These are phyloP conservation scores for Drosera spatulata DNA, from an alignment of 179 eudicot genomes.

Conservation along the genomic window DNA sequence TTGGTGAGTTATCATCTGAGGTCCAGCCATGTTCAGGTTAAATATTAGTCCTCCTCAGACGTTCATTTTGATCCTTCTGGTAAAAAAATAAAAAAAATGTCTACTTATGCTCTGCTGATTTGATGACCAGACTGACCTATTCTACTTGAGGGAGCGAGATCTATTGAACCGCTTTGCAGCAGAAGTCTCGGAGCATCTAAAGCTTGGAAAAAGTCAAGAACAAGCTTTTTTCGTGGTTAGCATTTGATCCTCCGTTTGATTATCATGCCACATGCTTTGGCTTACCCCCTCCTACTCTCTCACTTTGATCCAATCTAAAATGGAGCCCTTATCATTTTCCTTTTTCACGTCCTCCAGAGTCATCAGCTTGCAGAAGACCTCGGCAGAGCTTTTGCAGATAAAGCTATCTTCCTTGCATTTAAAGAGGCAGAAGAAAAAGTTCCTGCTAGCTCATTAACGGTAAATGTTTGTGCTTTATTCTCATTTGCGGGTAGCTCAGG, in stretches of 20 bases:
- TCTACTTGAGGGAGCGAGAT: constrained; percentile 86
- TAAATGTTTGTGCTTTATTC: constrained; percentile 12
- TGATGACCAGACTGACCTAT: constrained; percentile 57
- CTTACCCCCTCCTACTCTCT: neutral
- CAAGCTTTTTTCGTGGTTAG: constrained; percentile 53
- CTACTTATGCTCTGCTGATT: constrained; percentile 6
- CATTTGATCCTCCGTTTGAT: neutral
- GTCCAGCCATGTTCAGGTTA: constrained; percentile 66
- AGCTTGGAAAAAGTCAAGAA: constrained; percentile 73
- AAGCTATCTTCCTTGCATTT: constrained; percentile 55
- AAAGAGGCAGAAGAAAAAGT: constrained; percentile 60
- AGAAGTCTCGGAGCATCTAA: constrained; percentile 54
- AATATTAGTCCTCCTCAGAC: neutral
- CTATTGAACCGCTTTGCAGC: constrained; percentile 61
- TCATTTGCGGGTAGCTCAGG: too few relatives aligned
- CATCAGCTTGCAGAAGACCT: constrained; percentile 88
- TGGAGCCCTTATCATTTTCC: constrained; percentile 1
- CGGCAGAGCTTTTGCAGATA: constrained; percentile 91
- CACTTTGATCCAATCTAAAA: neutral
- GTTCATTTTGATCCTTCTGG: constrained; percentile 1
- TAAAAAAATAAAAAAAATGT: neutral
- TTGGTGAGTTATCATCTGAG: constrained; percentile 45
- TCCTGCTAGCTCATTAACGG: constrained; percentile 63
- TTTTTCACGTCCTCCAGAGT: constrained; percentile 29
- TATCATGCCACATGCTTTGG: neutral